Conservation (phyloP, 441 rosid species). For the Erodium trifolium region DNA sequence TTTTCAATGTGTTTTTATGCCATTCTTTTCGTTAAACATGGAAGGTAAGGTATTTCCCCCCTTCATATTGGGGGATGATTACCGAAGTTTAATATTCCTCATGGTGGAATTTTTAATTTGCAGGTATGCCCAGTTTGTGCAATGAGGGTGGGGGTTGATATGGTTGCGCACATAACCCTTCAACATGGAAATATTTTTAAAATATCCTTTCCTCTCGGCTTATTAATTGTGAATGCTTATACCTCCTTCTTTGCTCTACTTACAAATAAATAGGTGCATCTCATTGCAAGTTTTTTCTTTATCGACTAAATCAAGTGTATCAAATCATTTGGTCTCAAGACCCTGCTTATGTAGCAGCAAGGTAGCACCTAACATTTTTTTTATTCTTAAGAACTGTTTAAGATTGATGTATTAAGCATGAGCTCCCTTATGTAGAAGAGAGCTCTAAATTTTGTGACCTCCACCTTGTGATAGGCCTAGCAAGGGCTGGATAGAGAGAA, state of each 20-base stretch:
- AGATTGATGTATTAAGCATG: no score
- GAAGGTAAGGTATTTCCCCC: background rate
- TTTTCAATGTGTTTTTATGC: background rate
- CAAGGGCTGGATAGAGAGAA: no score
- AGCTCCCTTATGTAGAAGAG: no score
- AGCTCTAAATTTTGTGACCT: no score
- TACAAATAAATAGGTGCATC: background rate
- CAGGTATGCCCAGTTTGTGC: constrained; percentile 90
- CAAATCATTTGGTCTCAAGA: no score
- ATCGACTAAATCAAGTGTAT: no score
- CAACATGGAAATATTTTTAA: constrained; percentile 86
- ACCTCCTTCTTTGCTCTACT: background rate
- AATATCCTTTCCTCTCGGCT: constrained; percentile 51
- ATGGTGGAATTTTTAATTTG: constrained; percentile 22
- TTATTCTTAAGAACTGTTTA: no score
- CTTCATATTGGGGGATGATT: background rate
- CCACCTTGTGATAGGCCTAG: no score
- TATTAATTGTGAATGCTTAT: background rate
- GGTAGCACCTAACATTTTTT: no score
- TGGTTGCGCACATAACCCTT: constrained; percentile 87
- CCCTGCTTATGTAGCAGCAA: no score
- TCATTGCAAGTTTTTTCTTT: background rate
- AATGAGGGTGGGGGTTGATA: constrained; percentile 33
- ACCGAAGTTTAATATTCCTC: constrained; percentile 15
- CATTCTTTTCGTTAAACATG: background rate